A percentile compares a stretch with the other conserved stretches of the same genome.
Conservation (phyloP, 371 early-diverging fungal genomes). For the Lichtheimia corymbifera region DNA sequence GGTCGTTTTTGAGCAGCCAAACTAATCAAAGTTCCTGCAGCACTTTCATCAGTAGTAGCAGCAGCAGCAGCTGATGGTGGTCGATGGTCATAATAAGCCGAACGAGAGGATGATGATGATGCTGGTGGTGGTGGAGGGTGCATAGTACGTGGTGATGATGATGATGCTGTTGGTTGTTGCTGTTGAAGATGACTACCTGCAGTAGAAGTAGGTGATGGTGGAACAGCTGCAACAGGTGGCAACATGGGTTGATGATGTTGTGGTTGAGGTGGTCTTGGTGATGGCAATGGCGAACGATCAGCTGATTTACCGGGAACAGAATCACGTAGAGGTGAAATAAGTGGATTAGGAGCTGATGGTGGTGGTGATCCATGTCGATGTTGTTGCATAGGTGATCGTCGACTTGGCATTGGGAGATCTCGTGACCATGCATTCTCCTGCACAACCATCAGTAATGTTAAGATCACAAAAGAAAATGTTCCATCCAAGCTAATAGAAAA, state of each 20-base stretch:
- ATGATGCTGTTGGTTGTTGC: neutral
- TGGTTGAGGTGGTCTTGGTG: too few species aligned
- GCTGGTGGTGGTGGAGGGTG: constrained; percentile 3
- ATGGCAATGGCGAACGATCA: neutral
- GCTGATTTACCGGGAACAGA: neutral
- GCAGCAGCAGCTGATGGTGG: neutral
- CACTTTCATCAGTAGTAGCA: constrained; percentile 24
- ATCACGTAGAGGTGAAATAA: constrained; percentile 14
- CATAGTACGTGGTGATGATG: neutral
- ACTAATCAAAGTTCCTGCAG: constrained; percentile 46
- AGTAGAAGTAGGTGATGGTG: neutral
- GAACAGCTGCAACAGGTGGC: neutral
- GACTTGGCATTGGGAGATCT: constrained; percentile 46
- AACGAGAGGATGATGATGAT: constrained; percentile 9
- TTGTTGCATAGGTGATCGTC: constrained; percentile 25
- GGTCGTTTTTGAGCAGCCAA: constrained; percentile 22
- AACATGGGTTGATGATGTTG: neutral
- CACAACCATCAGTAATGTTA: neutral
- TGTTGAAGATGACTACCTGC: neutral
- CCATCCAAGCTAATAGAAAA: neutral
- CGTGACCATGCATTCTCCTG: constrained; percentile 14
- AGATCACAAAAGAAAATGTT: neutral
- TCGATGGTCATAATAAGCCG: neutral
- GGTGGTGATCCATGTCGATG: constrained; percentile 22
- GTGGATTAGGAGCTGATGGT: constrained; percentile 30